Evolutionary conservation across 2,329 filamentous ascomycete genomes (phyloP).

Genomic region (Pseudogymnoascus sp.): DNA sequence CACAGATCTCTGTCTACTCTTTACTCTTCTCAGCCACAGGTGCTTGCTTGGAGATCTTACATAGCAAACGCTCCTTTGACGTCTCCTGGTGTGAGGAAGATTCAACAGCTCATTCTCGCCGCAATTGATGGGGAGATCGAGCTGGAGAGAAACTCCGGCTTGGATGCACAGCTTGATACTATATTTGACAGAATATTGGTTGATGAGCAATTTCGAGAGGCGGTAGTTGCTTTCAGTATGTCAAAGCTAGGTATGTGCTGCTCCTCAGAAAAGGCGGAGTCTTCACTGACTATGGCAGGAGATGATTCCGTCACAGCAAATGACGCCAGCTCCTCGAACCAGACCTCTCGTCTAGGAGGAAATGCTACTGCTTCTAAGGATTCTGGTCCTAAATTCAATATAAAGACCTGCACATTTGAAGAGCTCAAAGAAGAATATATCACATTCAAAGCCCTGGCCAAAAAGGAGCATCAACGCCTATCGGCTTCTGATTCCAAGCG

Average conservation of each 20-base stretch:
- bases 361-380: neutral
- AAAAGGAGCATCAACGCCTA: neutral
- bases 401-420: neutral
- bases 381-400: neutral
- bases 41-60: neutral
- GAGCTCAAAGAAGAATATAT: neutral
- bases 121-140: neutral
- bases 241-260: neutral
- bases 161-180: neutral
- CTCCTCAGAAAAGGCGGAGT: neutral
- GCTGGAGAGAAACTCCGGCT: neutral
- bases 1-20: neutral
- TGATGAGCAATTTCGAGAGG: neutral
- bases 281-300: neutral
- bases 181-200: neutral
- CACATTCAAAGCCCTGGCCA: neutral
- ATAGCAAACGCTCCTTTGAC: neutral
- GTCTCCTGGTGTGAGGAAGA: neutral
- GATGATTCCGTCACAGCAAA: neutral
- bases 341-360: neutral
- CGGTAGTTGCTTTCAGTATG: neutral
- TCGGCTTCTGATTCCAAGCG: neutral
- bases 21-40: neutral
- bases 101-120: neutral
- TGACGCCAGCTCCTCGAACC: neutral